These are phyloP conservation scores for Teratosphaeriaceae sp. DNA, from an alignment of 2,329 filamentous ascomycete genomes.

Conservation along the genomic window DNA sequence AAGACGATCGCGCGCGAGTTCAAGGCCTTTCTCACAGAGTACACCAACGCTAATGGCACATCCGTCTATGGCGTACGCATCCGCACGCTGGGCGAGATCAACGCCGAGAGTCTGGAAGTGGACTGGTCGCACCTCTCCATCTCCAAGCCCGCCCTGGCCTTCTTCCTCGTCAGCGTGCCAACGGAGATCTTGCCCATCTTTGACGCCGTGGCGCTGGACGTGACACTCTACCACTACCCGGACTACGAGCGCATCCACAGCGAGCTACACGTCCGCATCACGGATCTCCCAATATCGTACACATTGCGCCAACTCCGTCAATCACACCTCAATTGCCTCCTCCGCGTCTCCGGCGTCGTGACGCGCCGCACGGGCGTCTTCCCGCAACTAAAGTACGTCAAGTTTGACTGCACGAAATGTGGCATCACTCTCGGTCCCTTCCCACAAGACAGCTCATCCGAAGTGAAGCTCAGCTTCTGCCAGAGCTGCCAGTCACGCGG, in stretches of 20 bases:
- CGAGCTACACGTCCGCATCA: constrained; percentile 95
- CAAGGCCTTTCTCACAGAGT: constrained; percentile 94
- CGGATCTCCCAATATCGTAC: constrained; percentile 88
- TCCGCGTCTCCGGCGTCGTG: constrained; percentile 90
- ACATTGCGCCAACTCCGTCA: constrained; percentile 93
- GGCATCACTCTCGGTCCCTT: constrained; percentile 88
- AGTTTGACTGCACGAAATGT: constrained; percentile 95
- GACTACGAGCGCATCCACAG: constrained; percentile 97
- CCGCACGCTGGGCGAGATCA: constrained; percentile 90
- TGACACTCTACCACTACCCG: constrained; percentile 90
- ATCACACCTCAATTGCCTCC: constrained; percentile 89
- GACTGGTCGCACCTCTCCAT: constrained; percentile 89
- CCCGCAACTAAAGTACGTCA: constrained; percentile 96
- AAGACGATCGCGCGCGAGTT: constrained; percentile 93
- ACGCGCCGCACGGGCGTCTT: constrained; percentile 93
- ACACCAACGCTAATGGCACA: constrained; percentile 78
- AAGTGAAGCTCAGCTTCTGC: constrained; percentile 94
- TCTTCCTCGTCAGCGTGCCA: constrained; percentile 92
- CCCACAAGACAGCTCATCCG: constrained; percentile 92
- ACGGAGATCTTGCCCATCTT: constrained; percentile 95
- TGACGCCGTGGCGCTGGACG: constrained; percentile 94
- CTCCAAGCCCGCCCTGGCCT: constrained; percentile 88
- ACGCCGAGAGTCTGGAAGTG: constrained; percentile 92
- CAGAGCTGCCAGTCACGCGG: constrained; percentile 94
- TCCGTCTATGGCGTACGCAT: constrained; percentile 96